phyloP scores from a whole-genome alignment of 768 basidiomycete genomes.

The Pleurotus pulmonarius region DNA sequence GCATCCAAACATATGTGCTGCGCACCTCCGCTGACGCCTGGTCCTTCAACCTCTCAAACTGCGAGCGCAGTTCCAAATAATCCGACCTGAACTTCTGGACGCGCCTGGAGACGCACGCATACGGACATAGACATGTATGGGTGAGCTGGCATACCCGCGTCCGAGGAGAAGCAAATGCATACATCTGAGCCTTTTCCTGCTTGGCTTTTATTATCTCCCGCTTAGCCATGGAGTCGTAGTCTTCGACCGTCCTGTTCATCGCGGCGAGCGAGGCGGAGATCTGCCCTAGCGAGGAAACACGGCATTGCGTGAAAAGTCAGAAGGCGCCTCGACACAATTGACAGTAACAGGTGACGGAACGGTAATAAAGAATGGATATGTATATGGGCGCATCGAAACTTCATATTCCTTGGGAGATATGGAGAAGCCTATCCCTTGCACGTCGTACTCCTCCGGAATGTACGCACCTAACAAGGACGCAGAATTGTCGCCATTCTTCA shows the following conservation, averaged over 20 bases:
- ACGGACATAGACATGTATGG: not conserved
- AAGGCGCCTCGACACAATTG: no score
- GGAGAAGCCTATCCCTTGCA: no score
- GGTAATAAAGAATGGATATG: no score
- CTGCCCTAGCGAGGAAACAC: conserved; percentile 65
- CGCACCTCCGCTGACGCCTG: conserved; percentile 50
- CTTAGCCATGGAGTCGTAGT: conserved; percentile 96
- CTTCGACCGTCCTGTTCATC: conserved; percentile 91
- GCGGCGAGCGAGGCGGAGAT: conserved; percentile 97
- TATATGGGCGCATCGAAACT: no score
- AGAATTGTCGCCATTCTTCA: conserved; percentile 78
- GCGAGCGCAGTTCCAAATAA: conserved; percentile 74
- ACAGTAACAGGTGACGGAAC: no score
- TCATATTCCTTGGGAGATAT: no score
- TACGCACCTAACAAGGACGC: conserved; percentile 78
- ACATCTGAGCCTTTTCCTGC: conserved; percentile 95
- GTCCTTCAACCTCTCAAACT: conserved; percentile 77
- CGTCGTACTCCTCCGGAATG: not conserved
- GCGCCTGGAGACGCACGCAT: conserved; percentile 49
- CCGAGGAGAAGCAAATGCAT: not conserved
- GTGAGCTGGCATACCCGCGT: not conserved
- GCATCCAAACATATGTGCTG: not conserved
- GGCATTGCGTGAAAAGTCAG: conserved; percentile 9
- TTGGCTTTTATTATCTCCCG: conserved; percentile 95
- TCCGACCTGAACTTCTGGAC: conserved; percentile 90